These are phyloP conservation scores for Tulasnella calospora DNA, from an alignment of 768 basidiomycete species.

Conservation along the genomic window DNA sequence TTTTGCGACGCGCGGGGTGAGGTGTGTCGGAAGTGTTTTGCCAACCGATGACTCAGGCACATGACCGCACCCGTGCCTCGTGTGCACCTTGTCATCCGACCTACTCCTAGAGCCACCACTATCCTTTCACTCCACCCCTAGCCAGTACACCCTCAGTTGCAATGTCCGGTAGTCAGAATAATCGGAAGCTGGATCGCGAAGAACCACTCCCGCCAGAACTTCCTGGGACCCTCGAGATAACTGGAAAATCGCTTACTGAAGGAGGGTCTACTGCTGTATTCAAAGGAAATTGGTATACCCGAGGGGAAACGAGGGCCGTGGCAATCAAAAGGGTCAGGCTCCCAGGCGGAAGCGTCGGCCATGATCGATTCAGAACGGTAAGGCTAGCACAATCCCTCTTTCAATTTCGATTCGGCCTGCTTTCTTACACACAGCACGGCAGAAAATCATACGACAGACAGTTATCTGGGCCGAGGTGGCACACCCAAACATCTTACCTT, in stretches of 20 bases:
- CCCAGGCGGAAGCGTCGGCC: not conserved
- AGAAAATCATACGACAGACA: not conserved
- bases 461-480: not conserved
- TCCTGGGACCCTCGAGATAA: not conserved
- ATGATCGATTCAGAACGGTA: not conserved
- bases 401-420: not conserved
- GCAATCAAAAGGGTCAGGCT: not conserved
- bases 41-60: no score
- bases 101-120: no score
- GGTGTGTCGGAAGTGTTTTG: no score
- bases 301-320: not conserved
- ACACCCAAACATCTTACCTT: not conserved
- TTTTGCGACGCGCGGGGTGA: no score
- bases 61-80: no score
- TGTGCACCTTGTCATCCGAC: no score
- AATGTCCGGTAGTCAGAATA: no score
- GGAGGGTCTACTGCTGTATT: not conserved
- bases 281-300: not conserved
- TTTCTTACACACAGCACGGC: not conserved
- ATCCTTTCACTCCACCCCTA: no score
- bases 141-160: no score
- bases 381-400: not conserved
- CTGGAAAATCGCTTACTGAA: not conserved
- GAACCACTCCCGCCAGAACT: not conserved
- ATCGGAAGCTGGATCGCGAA: no score